Evolutionary conservation across 2,329 filamentous ascomycete genomes (phyloP), one percentile per base, ranked within the genome.

Genomic region (Ophiosphaerella narmari): DNA sequence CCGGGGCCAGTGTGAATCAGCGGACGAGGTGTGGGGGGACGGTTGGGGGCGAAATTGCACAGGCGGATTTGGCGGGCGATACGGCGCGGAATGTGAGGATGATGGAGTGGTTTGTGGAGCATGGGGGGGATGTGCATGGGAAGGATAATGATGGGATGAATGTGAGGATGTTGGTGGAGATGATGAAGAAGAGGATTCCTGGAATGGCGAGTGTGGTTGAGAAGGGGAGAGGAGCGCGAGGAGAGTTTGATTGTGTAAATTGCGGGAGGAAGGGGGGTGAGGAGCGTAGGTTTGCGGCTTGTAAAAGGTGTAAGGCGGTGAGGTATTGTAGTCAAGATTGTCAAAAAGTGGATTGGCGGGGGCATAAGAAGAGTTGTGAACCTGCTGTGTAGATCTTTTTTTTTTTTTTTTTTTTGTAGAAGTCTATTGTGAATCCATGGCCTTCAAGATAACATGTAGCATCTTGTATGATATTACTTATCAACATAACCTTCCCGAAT

Each of bases 81-180:
- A 51, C 52, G 14, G 39, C 11, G 18, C 44, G 43, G 24, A 55
- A 50, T 37, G 52, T 56, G 29, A 46, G 44, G 21, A 60, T 58
- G 56, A 38, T 62, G 37, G 46, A 39, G 44, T 62, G 57, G 59
- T 60, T 47, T 31, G 37, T 60, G 4, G 39, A 53, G 42, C 57
- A 62, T 39, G 59, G 59, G 3, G 57, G 59, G 2, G 54, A 62
- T 39, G 49, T 62, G 6, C 48, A 59, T 14, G 50, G 39, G 23
- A 60, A 55, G 29, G 59, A 62, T 14, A 50, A 45, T 3, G 57
- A 62, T 43, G 59, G 59, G 2, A 52, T 60, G 43, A 58, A 39
- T 31, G 47, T 54, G 38, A 50, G 46, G 35, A 47, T 41, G 16
- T 21, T 62, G 44, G 48, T 58, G 1, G 49, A 53, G n/a, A 57